Percentiles rank a stretch among this genome's conserved stretches.
Conservation (phyloP, 345 rosid species). For the Syzygium grande region DNA sequence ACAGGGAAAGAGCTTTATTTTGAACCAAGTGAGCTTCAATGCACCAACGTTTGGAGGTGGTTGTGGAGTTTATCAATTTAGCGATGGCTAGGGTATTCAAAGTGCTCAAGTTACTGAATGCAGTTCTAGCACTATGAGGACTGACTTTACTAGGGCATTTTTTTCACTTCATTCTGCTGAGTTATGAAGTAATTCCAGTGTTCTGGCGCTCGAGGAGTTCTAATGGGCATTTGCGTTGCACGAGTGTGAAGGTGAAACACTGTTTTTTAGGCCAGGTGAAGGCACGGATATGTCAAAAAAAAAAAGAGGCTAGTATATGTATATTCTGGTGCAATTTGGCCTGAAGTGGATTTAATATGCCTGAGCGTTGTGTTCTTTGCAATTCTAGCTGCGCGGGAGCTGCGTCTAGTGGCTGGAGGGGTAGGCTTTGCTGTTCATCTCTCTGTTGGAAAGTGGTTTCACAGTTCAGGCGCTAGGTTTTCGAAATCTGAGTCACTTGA, state of each 20-base stretch:
- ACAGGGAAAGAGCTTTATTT: slow-evolving; percentile 91
- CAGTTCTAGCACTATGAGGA: background rate
- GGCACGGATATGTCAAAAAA: background rate
- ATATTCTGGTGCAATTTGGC: background rate
- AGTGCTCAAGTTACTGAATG: background rate
- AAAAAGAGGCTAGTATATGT: background rate
- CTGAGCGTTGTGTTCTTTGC: background rate
- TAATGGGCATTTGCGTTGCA: background rate
- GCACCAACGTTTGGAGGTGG: background rate
- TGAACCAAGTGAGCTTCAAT: slow-evolving; percentile 60
- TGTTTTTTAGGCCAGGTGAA: background rate
- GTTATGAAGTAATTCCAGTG: background rate
- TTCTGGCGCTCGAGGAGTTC: background rate
- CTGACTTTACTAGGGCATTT: background rate
- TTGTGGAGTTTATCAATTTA: background rate
- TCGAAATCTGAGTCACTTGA: background rate
- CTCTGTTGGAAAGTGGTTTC: background rate
- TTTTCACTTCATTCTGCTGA: background rate
- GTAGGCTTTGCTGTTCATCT: background rate
- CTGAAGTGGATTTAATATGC: background rate
- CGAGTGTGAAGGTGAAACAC: background rate
- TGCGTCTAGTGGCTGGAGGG: background rate
- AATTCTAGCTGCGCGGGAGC: background rate
- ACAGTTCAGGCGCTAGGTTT: background rate
- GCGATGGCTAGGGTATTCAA: background rate